These are phyloP conservation scores for Pseudogymnoascus pannorum DNA, from an alignment of 2,329 filamentous ascomycete genomes.

Conservation along the genomic window DNA sequence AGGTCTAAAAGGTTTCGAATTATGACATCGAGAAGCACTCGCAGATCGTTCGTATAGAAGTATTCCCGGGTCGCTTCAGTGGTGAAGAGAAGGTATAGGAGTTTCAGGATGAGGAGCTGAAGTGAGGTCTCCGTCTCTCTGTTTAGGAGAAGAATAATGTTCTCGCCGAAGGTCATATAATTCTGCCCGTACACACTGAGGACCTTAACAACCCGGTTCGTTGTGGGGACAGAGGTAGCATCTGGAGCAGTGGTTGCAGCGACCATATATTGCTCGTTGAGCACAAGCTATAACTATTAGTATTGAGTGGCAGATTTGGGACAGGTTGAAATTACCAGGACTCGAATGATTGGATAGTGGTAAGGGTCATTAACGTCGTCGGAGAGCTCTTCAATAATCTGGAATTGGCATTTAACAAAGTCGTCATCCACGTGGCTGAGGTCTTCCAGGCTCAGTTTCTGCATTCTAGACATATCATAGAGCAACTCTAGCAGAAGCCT, in stretches of 20 bases:
- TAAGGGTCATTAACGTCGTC: slow-evolving; percentile 88
- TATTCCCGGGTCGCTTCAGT: slow-evolving; percentile 90
- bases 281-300: slow-evolving; percentile 57
- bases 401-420: slow-evolving; percentile 77
- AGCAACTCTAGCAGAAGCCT: slow-evolving; percentile 77
- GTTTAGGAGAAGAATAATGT: slow-evolving; percentile 90
- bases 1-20: slow-evolving; percentile 95
- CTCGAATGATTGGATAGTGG: slow-evolving; percentile 89
- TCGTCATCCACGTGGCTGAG: slow-evolving; percentile 68
- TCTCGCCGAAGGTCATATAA: slow-evolving; percentile 95
- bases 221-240: slow-evolving; percentile 46
- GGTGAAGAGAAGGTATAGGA: slow-evolving; percentile 91
- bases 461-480: slow-evolving; percentile 94
- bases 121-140: slow-evolving; percentile 90
- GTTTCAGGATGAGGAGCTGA: slow-evolving; percentile 92
- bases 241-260: slow-evolving; percentile 44
- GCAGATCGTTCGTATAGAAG: slow-evolving; percentile 96
- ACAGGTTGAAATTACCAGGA: slow-evolving; percentile 56
- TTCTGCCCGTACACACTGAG: slow-evolving; percentile 71
- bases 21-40: slow-evolving; percentile 89
- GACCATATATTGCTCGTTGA: slow-evolving; percentile 99
- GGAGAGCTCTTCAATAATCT: slow-evolving; percentile 79
- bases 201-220: slow-evolving; percentile 89
- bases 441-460: slow-evolving; percentile 70
- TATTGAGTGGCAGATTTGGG: slow-evolving; percentile 15